Base-by-base conservation (phyloP, 1,284 basidiomycete species). In the Boletus chippewaensis region DNA sequence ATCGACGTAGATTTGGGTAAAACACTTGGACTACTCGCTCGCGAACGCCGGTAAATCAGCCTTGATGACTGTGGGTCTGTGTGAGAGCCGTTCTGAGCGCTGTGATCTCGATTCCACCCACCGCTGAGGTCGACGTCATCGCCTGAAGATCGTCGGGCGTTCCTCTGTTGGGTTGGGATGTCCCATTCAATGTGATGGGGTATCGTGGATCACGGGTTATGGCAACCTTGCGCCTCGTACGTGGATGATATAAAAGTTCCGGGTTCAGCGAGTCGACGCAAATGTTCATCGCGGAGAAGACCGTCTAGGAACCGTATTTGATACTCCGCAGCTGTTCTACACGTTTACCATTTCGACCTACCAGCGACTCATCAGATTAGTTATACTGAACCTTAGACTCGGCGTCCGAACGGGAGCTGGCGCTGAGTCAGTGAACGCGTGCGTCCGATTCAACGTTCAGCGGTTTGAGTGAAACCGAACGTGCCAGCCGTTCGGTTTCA, bases 1-100 rank as follows among this genome's bases (percentile, higher is more conserved):
- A 35, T 65, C 57, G 15, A 66, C 52, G 29, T 49, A 47, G 9
- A 66, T 57, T n/a, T 53, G 36, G n/a, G 66, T 45, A 22, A 61
- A 66, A 28, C 54, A 65, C 26, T 62, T 64, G 5, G 57, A 54
- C 64, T 64, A 57, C 4, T 56, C 45, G 16, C 16, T 55, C 3
- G 64, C 11, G 36, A 52, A 46, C 0, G 29, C 47, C 0, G 62
- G 61, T 36, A 64, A 24, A 22, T 65, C 62, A 0, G 57, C 62
- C 28, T 41, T 66, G 51, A 66, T 28, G 51, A 63, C 64, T 63
- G 34, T 18, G 5, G 35, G 24, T 9, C 2, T 11, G 22, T 31
- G 11, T 32, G 24, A 41, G 40, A 15, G 46, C 4, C 24, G 3
- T 13, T 31, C 15, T 26, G 20, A 44, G 15, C 5, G 12, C 31